Evolutionary conservation across 2,329 filamentous ascomycete genomes (phyloP), one percentile per base, ranked within the genome.

Genomic region (Fusarium xylarioides): DNA sequence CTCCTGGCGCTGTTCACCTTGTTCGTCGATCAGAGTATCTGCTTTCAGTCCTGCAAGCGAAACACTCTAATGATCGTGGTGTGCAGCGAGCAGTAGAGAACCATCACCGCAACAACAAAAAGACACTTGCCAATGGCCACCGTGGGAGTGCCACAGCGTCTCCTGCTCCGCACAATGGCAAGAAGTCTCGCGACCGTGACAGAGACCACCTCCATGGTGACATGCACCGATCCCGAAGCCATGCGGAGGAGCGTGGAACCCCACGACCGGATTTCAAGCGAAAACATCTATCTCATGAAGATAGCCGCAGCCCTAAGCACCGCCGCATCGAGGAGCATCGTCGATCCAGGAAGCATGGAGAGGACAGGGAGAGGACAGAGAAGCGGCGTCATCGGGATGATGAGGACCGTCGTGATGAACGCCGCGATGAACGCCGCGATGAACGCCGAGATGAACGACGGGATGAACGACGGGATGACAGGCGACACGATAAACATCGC

Each of bases 21-120:
- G 95, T 98, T 60, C 94, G 96, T 53, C 93, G 96, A 66, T 93
- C 95, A 15, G 96, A 98, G 79, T 99, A 99, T 79, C 88, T 99
- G 19, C 87, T 99, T 44, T 97, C 95, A n/a, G 95, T 99, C 4
- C 85, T 99, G 68, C 94, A 95, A 79, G 94, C 90, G 18, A 91
- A 97, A 79, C 94, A 97, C 82, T 92, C 91, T 5, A 91, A 90
- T 69, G 93, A 97, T 78, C 87, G 89, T 35, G 90, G 90, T 26
- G 93, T 92, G 7, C 95, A 93, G 80, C 91, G 91, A 78, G 90
- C 92, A 2, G 91, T 97, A 34, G 95, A 97, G 77, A 97, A 97
- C 74, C 95, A 98, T 77, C 95, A 97, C 81, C 93, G 95, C 62
- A 97, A 95, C 83, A 97, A 95, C 84, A 97, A 97, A 85, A 95